These are phyloP conservation scores for Pisolithus albus DNA, from an alignment of 768 basidiomycete species.

Conservation along the genomic window DNA sequence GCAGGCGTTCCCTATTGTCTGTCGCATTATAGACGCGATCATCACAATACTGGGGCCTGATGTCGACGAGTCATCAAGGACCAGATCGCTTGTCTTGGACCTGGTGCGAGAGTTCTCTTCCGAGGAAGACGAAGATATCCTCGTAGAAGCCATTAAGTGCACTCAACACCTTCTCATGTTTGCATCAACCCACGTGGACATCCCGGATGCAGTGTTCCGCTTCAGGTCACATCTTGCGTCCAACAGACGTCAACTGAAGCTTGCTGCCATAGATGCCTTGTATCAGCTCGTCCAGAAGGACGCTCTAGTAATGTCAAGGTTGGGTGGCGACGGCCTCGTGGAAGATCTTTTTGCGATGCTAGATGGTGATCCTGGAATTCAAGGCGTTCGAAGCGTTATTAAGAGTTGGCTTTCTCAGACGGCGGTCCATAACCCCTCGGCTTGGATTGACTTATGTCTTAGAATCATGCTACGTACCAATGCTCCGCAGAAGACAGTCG, in stretches of 20 bases:
- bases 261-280: slow-evolving; percentile 91
- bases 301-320: slow-evolving; percentile 81
- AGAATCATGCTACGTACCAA: slow-evolving; percentile 94
- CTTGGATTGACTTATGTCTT: slow-evolving; percentile 98
- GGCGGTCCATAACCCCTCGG: slow-evolving; percentile 84
- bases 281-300: slow-evolving; percentile 98
- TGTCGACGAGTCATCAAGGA: slow-evolving; percentile 78
- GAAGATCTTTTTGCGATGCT: slow-evolving; percentile 93
- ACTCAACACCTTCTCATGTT: slow-evolving; percentile 98
- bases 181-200: slow-evolving; percentile 74
- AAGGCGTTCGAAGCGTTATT: slow-evolving; percentile 92
- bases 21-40: slow-evolving; percentile 87
- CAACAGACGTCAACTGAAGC: slow-evolving; percentile 74
- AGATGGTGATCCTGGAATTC: slow-evolving; percentile 89
- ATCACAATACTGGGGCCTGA: slow-evolving; percentile 94
- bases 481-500: slow-evolving; percentile 67
- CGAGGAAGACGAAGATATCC: slow-evolving; percentile 82
- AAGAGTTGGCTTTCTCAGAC: slow-evolving; percentile 94
- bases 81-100: slow-evolving; percentile 74
- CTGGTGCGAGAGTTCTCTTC: slow-evolving; percentile 79
- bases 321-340: slow-evolving; percentile 91
- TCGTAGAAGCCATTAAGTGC: slow-evolving; percentile 92
- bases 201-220: slow-evolving; percentile 69
- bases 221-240: slow-evolving; percentile 80
- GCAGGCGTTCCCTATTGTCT: slow-evolving; percentile 86